These are phyloP conservation scores for Peziza echinospora DNA, from an alignment of 495 filamentous ascomycete genomes.

Conservation along the genomic window DNA sequence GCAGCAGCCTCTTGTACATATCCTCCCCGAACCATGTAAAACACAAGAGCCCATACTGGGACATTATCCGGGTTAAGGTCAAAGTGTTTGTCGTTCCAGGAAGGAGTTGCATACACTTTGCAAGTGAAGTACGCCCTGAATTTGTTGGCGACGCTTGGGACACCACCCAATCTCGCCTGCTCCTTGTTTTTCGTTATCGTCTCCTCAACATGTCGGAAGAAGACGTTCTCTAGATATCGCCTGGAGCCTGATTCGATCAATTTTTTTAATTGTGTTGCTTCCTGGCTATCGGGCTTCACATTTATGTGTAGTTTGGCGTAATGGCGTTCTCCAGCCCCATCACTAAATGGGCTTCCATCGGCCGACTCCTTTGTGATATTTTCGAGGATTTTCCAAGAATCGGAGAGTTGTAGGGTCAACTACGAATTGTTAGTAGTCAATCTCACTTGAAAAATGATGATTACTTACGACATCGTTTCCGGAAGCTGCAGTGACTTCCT, in stretches of 20 bases:
- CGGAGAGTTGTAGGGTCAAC: slow-evolving; percentile 18
- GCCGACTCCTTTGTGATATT: slow-evolving; percentile 12
- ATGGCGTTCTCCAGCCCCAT: slow-evolving; percentile 13
- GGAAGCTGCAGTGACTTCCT: slow-evolving; percentile 13
- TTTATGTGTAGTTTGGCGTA: slow-evolving; percentile 3
- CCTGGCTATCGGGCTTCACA: slow-evolving; percentile 9
- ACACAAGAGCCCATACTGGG: slow-evolving; percentile 71
- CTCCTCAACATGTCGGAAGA: slow-evolving; percentile 50
- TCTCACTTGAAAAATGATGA: neutral
- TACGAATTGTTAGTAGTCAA: neutral
- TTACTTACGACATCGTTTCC: slow-evolving; percentile 16
- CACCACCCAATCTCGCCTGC: slow-evolving; percentile 74
- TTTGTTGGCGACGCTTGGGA: slow-evolving; percentile 69
- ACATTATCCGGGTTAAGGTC: slow-evolving; percentile 14
- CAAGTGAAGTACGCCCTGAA: slow-evolving; percentile 64
- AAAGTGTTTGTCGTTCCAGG: slow-evolving; percentile 18
- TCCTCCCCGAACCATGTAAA: slow-evolving; percentile 74
- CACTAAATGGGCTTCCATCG: slow-evolving; percentile 12
- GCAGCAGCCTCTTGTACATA: slow-evolving; percentile 62
- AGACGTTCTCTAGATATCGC: slow-evolving; percentile 18
- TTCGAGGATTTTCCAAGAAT: slow-evolving; percentile 17
- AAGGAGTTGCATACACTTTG: slow-evolving; percentile 8
- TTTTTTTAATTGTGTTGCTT: slow-evolving; percentile 13
- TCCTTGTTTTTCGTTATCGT: slow-evolving; percentile 59
- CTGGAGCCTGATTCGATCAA: slow-evolving; percentile 16